Evolutionary conservation across 1,139 yeast genomes (phyloP).

Genomic region (Suhomyces kunorum): DNA sequence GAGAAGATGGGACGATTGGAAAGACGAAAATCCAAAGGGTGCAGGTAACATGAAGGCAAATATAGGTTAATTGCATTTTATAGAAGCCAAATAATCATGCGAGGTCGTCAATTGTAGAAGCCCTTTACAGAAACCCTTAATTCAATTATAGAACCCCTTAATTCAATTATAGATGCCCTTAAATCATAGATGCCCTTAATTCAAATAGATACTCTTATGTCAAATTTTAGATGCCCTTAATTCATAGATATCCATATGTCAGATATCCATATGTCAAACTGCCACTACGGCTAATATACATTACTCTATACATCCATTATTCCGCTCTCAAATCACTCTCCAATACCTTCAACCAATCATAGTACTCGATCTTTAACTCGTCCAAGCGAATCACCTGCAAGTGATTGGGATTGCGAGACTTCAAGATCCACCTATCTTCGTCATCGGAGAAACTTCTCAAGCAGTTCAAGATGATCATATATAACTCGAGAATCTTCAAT

Average conservation of each 20-base stretch:
- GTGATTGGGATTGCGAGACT: slow-evolving; percentile 21
- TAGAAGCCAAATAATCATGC: too few species aligned
- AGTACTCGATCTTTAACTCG: slow-evolving; percentile 35
- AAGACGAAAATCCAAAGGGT: slow-evolving; percentile 82
- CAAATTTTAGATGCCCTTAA: too few species aligned
- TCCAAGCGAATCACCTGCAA: slow-evolving; percentile 32
- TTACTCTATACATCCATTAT: slow-evolving; percentile 2
- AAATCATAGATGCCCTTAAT: too few species aligned
- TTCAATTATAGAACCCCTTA: too few species aligned
- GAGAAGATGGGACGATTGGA: slow-evolving; percentile 91
- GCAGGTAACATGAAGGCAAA: slow-evolving; percentile 84
- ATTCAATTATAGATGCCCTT: too few species aligned
- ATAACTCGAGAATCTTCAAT: slow-evolving; percentile 43
- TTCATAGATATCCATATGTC: too few species aligned
- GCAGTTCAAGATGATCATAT: slow-evolving; percentile 51
- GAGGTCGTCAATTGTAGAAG: too few species aligned
- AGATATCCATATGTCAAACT: too few species aligned
- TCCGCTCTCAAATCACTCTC: slow-evolving; percentile 26
- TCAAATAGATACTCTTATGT: too few species aligned
- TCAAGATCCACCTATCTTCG: slow-evolving; percentile 60
- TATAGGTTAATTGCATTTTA: slow-evolving; percentile 52
- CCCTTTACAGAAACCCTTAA: too few species aligned
- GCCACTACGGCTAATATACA: slow-evolving; percentile 3
- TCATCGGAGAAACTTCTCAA: slow-evolving; percentile 45
- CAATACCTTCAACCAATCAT: slow-evolving; percentile 37